phyloP scores from a whole-genome alignment of 2,329 filamentous ascomycete species.

The Whalleya microplaca region DNA sequence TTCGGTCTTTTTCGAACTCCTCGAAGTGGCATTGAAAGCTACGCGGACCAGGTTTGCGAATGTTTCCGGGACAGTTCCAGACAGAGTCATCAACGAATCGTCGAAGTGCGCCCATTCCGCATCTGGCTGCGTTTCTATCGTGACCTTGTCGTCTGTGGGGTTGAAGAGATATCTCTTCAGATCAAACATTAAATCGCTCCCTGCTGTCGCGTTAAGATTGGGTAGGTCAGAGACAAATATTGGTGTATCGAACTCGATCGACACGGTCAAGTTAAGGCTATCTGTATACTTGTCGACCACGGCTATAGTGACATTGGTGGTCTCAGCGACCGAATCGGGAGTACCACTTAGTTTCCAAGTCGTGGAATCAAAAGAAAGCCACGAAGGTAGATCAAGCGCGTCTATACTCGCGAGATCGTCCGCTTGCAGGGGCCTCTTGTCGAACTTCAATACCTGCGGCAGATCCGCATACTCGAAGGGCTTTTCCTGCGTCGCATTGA shows the following conservation, averaged over 20 bases:
- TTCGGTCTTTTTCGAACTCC: slow-evolving; percentile 26
- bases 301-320: slow-evolving; percentile 64
- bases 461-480: slow-evolving; percentile 58
- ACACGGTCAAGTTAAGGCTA: slow-evolving; percentile 59
- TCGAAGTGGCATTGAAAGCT: slow-evolving; percentile 31
- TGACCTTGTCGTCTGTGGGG: slow-evolving; percentile 31
- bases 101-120: slow-evolving; percentile 39
- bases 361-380: slow-evolving; percentile 68
- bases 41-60: slow-evolving; percentile 19
- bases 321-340: slow-evolving; percentile 60
- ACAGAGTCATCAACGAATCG: slow-evolving; percentile 28
- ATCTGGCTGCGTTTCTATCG: slow-evolving; percentile 27
- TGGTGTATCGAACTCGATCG: slow-evolving; percentile 26
- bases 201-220: slow-evolving; percentile 33
- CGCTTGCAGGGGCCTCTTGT: slow-evolving; percentile 54
- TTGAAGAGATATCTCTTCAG: slow-evolving; percentile 35
- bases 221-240: slow-evolving; percentile 36
- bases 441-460: slow-evolving; percentile 56
- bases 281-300: slow-evolving; percentile 64
- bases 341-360: slow-evolving; percentile 68
- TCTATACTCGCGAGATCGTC: slow-evolving; percentile 56
- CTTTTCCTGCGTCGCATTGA: slow-evolving; percentile 60
- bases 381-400: slow-evolving; percentile 60
- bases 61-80: slow-evolving; percentile 31
- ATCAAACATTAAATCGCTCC: slow-evolving; percentile 36